Conservation (phyloP, 306 rosid species). For the Citrullus amarus region DNA sequence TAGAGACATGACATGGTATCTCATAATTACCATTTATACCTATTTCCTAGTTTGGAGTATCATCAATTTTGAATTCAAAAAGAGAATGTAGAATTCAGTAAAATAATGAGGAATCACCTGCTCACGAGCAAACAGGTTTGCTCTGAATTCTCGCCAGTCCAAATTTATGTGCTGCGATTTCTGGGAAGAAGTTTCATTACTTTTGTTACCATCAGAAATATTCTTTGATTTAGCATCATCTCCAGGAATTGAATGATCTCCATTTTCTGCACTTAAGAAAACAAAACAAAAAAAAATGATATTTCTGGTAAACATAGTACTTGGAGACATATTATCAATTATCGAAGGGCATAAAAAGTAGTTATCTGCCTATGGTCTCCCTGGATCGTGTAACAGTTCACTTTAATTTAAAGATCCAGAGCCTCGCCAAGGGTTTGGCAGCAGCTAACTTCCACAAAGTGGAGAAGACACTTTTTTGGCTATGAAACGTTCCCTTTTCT, state of each 20-base stretch:
- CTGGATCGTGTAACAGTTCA: background rate
- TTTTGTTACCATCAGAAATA: slow-evolving; percentile 41
- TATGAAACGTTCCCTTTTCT: background rate
- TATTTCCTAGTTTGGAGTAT: background rate
- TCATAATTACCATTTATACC: background rate
- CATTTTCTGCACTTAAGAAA: slow-evolving; percentile 44
- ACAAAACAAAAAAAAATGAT: slow-evolving; percentile 5
- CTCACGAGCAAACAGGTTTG: slow-evolving; percentile 59
- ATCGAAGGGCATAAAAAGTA: background rate
- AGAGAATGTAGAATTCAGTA: background rate
- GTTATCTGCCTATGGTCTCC: background rate
- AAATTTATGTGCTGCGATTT: slow-evolving; percentile 29
- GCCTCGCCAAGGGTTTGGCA: background rate
- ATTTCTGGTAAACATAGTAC: background rate
- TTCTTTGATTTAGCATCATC: slow-evolving; percentile 44
- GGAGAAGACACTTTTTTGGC: background rate
- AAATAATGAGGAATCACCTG: slow-evolving; percentile 45
- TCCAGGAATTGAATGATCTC: slow-evolving; percentile 61
- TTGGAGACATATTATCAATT: background rate
- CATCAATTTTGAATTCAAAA: background rate
- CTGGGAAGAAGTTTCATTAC: slow-evolving; percentile 31
- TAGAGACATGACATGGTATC: background rate
- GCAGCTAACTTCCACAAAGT: background rate
- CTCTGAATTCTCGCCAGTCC: slow-evolving; percentile 98
- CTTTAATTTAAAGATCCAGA: background rate